phyloP scores from a whole-genome alignment of 768 basidiomycete genomes.

The Podaxis mareebaensis region DNA sequence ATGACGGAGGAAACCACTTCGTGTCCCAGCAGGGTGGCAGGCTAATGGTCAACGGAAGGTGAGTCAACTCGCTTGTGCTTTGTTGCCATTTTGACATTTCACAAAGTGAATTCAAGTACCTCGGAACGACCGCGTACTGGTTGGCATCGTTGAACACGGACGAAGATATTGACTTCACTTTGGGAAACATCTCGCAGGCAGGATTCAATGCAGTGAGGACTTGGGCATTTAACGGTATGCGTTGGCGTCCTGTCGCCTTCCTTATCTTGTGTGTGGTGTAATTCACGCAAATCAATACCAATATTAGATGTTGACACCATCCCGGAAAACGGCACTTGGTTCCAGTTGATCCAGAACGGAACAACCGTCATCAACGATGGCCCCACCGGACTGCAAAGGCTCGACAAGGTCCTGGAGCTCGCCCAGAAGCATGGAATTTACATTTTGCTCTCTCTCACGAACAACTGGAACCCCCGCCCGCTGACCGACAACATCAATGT shows the following conservation, averaged over 20 bases:
- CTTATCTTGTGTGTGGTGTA: slow-evolving; percentile 1
- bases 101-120: slow-evolving; percentile 28
- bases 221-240: slow-evolving; percentile 72
- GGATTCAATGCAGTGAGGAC: slow-evolving; percentile 62
- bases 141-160: slow-evolving; percentile 51
- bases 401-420: slow-evolving; percentile 56
- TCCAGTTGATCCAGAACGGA: slow-evolving; percentile 59
- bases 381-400: slow-evolving; percentile 60
- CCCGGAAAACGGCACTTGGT: slow-evolving; percentile 61
- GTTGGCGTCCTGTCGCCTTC: slow-evolving; percentile 14
- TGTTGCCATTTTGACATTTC: slow-evolving; percentile 7
- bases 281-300: background rate
- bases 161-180: slow-evolving; percentile 56
- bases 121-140: slow-evolving; percentile 71
- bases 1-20: slow-evolving; percentile 31
- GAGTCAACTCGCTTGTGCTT: slow-evolving; percentile 3
- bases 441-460: slow-evolving; percentile 57
- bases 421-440: slow-evolving; percentile 57
- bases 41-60: slow-evolving; percentile 60
- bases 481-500: slow-evolving; percentile 28
- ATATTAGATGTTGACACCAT: slow-evolving; percentile 49
- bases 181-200: slow-evolving; percentile 55
- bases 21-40: slow-evolving; percentile 44
- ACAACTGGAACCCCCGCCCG: slow-evolving; percentile 56
- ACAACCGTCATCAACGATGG: slow-evolving; percentile 57